phyloP scores from a whole-genome alignment of 164 flowering plant genomes.

The Berberis thunbergii region DNA sequence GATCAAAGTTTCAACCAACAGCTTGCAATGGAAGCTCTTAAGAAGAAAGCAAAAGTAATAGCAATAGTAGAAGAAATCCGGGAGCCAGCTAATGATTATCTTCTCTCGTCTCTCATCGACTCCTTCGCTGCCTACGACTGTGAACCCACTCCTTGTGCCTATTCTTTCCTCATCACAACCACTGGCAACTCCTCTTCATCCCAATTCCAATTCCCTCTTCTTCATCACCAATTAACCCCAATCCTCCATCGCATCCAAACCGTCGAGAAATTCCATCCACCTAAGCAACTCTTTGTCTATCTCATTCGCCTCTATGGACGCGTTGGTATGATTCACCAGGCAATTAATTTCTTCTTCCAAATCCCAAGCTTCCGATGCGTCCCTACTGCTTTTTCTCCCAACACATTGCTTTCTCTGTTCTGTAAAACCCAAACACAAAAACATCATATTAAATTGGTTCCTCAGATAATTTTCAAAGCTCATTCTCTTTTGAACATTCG shows the following conservation, averaged over 20 bases:
- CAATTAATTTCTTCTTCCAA: slow-evolving; percentile 43
- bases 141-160: slow-evolving; percentile 54
- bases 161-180: slow-evolving; percentile 40
- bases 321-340: slow-evolving; percentile 30
- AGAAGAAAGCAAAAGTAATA: slow-evolving; percentile 11
- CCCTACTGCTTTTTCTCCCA: slow-evolving; percentile 51
- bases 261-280: slow-evolving; percentile 42
- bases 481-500: slow-evolving; percentile 36
- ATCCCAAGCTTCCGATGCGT: slow-evolving; percentile 65
- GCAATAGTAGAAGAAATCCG: not conserved
- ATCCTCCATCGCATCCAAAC: slow-evolving; percentile 49
- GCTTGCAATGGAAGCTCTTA: slow-evolving; percentile 32
- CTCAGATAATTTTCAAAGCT: slow-evolving; percentile 36
- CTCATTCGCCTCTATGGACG: slow-evolving; percentile 38
- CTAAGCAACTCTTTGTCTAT: slow-evolving; percentile 43
- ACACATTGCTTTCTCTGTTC: slow-evolving; percentile 43
- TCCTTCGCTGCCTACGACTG: slow-evolving; percentile 40
- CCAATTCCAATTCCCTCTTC: slow-evolving; percentile 18
- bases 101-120: slow-evolving; percentile 35
- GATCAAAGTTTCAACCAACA: slow-evolving; percentile 20
- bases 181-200: slow-evolving; percentile 10
- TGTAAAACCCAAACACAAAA: slow-evolving; percentile 16
- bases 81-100: slow-evolving; percentile 14
- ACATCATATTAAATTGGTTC: slow-evolving; percentile 35
- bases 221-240: slow-evolving; percentile 20